A percentile compares a stretch with the other conserved stretches of the same genome.
phyloP scores from a whole-genome alignment of 1,139 yeast genomes.

The Blastobotrys buckinghamii region DNA sequence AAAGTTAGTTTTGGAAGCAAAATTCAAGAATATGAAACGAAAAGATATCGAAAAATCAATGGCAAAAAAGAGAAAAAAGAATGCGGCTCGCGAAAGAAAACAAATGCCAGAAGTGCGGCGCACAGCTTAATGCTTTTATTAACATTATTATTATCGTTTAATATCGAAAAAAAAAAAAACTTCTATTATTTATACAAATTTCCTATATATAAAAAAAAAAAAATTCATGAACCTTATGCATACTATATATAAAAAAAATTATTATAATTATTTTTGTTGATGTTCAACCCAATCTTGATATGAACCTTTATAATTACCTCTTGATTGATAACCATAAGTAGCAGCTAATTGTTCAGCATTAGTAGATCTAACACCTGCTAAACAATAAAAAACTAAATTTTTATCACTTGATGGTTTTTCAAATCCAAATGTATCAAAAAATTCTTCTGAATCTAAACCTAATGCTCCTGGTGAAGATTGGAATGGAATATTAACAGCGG shows the following conservation, averaged over 20 bases:
- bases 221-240: not conserved
- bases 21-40: conserved; percentile 77
- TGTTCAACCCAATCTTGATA: conserved; percentile 76
- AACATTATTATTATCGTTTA: not conserved
- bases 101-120: conserved; percentile 44
- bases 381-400: conserved; percentile 84
- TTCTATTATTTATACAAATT: not conserved
- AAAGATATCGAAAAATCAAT: conserved; percentile 80
- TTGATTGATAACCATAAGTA: conserved; percentile 74
- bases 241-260: not conserved
- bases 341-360: conserved; percentile 90
- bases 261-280: conserved; percentile 20
- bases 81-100: conserved; percentile 85
- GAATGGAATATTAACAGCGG: conserved; percentile 81
- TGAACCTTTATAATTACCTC: conserved; percentile 60
- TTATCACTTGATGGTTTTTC: conserved; percentile 68
- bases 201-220: not conserved
- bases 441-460: conserved; percentile 70
- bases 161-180: not conserved
- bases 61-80: conserved; percentile 91
- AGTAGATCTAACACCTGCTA: conserved; percentile 86
- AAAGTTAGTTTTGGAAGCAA: conserved; percentile 80
- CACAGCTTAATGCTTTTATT: conserved; percentile 7
- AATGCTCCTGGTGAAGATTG: conserved; percentile 94
- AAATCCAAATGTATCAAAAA: conserved; percentile 74